These are phyloP conservation scores for Lithospermum erythrorhizon DNA, from an alignment of 257 asterid species.

Conservation along the genomic window DNA sequence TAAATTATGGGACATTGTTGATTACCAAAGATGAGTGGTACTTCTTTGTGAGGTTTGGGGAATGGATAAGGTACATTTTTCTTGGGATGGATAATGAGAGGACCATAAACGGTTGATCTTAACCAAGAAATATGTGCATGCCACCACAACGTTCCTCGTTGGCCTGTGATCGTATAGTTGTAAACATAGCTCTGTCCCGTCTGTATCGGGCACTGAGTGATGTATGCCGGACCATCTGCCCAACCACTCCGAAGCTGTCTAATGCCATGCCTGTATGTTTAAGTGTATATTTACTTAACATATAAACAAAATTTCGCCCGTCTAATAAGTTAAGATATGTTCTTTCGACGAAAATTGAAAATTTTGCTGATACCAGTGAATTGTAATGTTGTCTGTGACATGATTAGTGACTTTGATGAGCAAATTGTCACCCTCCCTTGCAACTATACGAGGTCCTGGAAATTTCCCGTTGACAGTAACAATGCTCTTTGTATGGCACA, in stretches of 20 bases:
- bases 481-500: conserved; percentile 45
- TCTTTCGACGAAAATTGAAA: not conserved
- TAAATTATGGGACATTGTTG: no score
- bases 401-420: conserved; percentile 42
- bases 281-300: not conserved
- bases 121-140: conserved; percentile 67
- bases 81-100: conserved; percentile 48
- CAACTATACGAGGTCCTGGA: conserved; percentile 48
- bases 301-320: no score
- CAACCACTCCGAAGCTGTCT: conserved; percentile 55
- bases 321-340: not conserved
- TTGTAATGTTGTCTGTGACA: conserved; percentile 38
- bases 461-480: conserved; percentile 44
- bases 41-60: conserved; percentile 46
- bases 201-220: conserved; percentile 58
- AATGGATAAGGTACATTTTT: conserved; percentile 38
- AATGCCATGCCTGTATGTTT: conserved; percentile 44
- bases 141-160: conserved; percentile 49
- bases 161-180: conserved; percentile 46
- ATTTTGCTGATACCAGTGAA: conserved; percentile 35
- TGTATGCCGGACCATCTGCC: conserved; percentile 62
- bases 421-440: conserved; percentile 51
- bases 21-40: conserved; percentile 50
- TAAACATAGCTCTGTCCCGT: conserved; percentile 47
- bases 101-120: conserved; percentile 51